A percentile compares a stretch with the other conserved stretches of the same genome.
Conservation (phyloP, 148 eudicot genomes). For the Gaultheria prostrata region DNA sequence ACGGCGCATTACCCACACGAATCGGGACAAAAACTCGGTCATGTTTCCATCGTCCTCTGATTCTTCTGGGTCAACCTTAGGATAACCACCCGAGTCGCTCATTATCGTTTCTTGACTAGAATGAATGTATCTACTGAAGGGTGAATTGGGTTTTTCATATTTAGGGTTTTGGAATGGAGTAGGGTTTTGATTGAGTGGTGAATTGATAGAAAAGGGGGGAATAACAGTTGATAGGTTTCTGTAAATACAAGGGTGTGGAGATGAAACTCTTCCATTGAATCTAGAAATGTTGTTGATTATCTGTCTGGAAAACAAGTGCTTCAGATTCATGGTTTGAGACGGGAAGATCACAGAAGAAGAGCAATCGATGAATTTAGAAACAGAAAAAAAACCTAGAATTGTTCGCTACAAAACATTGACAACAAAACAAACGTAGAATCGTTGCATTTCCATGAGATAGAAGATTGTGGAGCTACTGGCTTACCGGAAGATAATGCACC, state of each 20-base stretch:
- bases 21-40: constrained; percentile 83
- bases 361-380: background rate
- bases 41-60: constrained; percentile 45
- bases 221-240: constrained; percentile 18
- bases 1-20: constrained; percentile 81
- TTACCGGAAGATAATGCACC: background rate
- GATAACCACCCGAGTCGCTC: background rate
- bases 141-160: background rate
- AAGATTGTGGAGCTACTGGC: background rate
- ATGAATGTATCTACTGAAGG: constrained; percentile 22
- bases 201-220: background rate
- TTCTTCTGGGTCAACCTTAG: constrained; percentile 26
- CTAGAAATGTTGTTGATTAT: constrained; percentile 23
- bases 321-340: constrained; percentile 30
- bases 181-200: background rate
- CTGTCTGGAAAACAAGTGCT: constrained; percentile 28
- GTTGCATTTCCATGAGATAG: background rate
- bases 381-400: background rate
- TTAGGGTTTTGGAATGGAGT: constrained; percentile 2
- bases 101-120: constrained; percentile 13
- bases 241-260: constrained; percentile 4
- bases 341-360: background rate
- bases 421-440: background rate
- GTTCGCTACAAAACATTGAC: too few relatives aligned
- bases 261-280: constrained; percentile 20